Conservation (phyloP, 2,329 filamentous ascomycete genomes). For the Ambrosiella xylebori region DNA sequence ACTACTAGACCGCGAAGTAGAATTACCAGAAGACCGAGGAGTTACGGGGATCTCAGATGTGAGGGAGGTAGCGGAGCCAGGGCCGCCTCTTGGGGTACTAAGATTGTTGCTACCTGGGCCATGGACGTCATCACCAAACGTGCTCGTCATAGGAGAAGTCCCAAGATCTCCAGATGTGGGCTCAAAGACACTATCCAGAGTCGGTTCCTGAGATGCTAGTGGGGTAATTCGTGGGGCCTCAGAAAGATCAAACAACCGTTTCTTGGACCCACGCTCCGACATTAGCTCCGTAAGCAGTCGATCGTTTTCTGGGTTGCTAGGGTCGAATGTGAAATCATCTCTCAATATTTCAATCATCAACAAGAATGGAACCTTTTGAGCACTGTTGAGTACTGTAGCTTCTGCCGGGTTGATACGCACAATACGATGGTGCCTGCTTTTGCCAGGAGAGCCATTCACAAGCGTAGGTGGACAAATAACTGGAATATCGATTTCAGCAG, state of each 20-base stretch:
- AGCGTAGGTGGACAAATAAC: slow-evolving; percentile 63
- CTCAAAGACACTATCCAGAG: slow-evolving; percentile 63
- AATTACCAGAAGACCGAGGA: slow-evolving; percentile 51
- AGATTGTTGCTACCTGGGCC: neutral
- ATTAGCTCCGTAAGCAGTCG: slow-evolving; percentile 42
- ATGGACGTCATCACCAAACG: slow-evolving; percentile 32
- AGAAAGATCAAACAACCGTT: slow-evolving; percentile 49
- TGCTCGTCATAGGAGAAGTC: slow-evolving; percentile 50
- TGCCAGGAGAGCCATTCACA: slow-evolving; percentile 53
- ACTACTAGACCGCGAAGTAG: slow-evolving; percentile 50
- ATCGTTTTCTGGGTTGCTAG: slow-evolving; percentile 55
- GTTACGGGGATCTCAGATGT: slow-evolving; percentile 33
- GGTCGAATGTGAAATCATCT: slow-evolving; percentile 72
- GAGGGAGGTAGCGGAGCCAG: slow-evolving; percentile 36
- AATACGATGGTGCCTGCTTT: slow-evolving; percentile 65
- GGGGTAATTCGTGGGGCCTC: slow-evolving; percentile 39
- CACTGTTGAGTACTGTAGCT: slow-evolving; percentile 70
- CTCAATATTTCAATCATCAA: slow-evolving; percentile 70
- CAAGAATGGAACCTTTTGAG: slow-evolving; percentile 70
- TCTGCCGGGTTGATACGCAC: slow-evolving; percentile 71
- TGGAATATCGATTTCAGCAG: slow-evolving; percentile 69
- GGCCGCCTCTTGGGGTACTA: slow-evolving; percentile 22
- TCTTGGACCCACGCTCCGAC: slow-evolving; percentile 37
- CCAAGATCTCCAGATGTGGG: slow-evolving; percentile 64
- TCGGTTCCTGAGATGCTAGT: slow-evolving; percentile 26